phyloP scores from a whole-genome alignment of 2,329 filamentous ascomycete species.

The Pestalotiopsis sp. region DNA sequence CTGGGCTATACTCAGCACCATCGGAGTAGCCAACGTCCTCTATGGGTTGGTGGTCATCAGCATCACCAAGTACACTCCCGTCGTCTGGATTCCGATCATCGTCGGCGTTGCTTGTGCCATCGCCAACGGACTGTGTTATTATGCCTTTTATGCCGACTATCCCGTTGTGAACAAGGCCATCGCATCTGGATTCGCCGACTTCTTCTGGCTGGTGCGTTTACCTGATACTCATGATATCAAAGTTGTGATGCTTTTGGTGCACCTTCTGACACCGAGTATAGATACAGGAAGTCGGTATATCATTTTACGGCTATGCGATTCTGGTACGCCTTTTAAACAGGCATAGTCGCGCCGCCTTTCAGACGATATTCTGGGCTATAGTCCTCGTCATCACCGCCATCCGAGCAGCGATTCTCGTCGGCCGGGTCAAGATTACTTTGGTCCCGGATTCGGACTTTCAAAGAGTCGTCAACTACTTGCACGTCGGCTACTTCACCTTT shows the following conservation, averaged over 20 bases:
- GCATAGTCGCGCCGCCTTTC: conserved; percentile 44
- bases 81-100: conserved; percentile 42
- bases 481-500: conserved; percentile 44
- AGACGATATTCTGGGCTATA: conserved; percentile 58
- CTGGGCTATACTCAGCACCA: conserved; percentile 48
- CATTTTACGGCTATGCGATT: conserved; percentile 55
- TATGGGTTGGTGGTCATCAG: conserved; percentile 41
- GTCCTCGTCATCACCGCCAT: conserved; percentile 53
- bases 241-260: background rate
- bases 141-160: conserved; percentile 40
- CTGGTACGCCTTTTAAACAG: conserved; percentile 53
- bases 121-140: conserved; percentile 47
- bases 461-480: conserved; percentile 37
- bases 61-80: conserved; percentile 41
- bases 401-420: conserved; percentile 41
- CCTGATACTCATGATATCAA: background rate
- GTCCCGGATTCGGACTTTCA: conserved; percentile 27
- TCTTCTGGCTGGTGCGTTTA: conserved; percentile 41
- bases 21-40: conserved; percentile 43
- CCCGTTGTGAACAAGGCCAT: conserved; percentile 28
- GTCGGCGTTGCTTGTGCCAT: conserved; percentile 39
- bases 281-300: conserved; percentile 47
- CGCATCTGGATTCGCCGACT: conserved; percentile 41
- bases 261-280: conserved; percentile 17
- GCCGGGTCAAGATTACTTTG: conserved; percentile 33